phyloP scores from a whole-genome alignment of 1,284 basidiomycete genomes.

The Ceratobasidium theobromae region DNA sequence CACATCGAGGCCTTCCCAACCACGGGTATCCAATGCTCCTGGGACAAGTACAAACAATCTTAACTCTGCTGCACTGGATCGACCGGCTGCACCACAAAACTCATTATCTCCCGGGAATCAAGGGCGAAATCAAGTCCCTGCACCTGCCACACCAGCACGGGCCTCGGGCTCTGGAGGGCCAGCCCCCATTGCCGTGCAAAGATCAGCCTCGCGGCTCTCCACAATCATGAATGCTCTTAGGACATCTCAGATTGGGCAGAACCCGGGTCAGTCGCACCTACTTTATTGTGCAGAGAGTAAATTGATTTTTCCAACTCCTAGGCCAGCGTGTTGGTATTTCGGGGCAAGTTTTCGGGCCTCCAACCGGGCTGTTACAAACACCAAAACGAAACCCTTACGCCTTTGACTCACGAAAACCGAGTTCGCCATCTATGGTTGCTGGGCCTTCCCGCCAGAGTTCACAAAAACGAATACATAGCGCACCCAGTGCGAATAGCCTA shows the following conservation, averaged over 20 bases:
- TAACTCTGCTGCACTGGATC: background rate
- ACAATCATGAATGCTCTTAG: conserved; percentile 27
- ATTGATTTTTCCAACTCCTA: background rate
- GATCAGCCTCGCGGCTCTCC: background rate
- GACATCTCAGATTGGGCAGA: background rate
- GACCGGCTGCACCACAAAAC: background rate
- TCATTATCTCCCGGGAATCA: background rate
- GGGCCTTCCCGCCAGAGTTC: background rate
- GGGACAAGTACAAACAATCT: background rate
- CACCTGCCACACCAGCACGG: background rate
- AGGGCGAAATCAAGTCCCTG: background rate
- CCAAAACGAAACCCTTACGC: background rate
- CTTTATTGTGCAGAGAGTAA: background rate
- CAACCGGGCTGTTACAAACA: background rate
- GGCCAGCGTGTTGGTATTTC: background rate
- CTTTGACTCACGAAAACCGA: background rate
- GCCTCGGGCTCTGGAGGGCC: background rate
- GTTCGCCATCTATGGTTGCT: background rate
- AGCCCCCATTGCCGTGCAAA: background rate
- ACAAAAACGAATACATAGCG: too few relatives aligned
- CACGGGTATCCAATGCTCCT: background rate
- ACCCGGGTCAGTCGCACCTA: background rate
- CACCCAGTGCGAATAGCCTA: background rate
- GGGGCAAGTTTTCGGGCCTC: background rate
- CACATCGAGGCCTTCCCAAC: too few relatives aligned